These are phyloP conservation scores for Mortierella sp. DNA, from an alignment of 371 early-diverging fungal species.

Conservation along the genomic window DNA sequence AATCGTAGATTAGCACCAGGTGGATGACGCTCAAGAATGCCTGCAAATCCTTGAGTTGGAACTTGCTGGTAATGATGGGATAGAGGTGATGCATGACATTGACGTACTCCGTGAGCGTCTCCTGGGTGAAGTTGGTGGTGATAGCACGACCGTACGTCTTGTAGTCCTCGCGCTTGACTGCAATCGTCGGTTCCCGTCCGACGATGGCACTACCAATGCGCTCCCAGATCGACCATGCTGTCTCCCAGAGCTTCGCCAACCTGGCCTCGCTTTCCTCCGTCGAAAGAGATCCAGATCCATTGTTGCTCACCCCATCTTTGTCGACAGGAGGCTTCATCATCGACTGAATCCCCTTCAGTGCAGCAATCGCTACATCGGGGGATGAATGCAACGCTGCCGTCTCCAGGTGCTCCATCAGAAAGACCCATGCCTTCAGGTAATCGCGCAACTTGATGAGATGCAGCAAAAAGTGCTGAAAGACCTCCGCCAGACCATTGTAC, in stretches of 20 bases:
- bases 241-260: constrained; percentile 71
- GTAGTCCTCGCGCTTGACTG: constrained; percentile 27
- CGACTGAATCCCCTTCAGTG: constrained; percentile 76
- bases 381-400: constrained; percentile 78
- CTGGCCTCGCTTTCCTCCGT: constrained; percentile 23
- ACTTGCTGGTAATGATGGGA: constrained; percentile 62
- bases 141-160: constrained; percentile 27
- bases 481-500: constrained; percentile 78
- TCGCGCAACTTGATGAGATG: constrained; percentile 70
- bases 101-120: constrained; percentile 79
- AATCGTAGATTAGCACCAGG: constrained; percentile 66
- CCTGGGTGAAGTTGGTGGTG: constrained; percentile 78
- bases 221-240: constrained; percentile 86
- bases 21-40: constrained; percentile 69
- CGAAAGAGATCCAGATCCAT: constrained; percentile 7
- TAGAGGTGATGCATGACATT: constrained; percentile 76
- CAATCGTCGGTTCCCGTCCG: constrained; percentile 24
- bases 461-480: constrained; percentile 78
- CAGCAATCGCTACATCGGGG: constrained; percentile 84
- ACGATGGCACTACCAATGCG: constrained; percentile 68
- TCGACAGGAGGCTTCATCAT: constrained; percentile 69
- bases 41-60: constrained; percentile 68
- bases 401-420: constrained; percentile 81
- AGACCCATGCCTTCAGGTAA: constrained; percentile 74
- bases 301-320: constrained; percentile 42